Percentiles rank a stretch among this genome's conserved stretches.
Conservation (phyloP, 2,329 filamentous ascomycete genomes). For the Penicillium paneum region DNA sequence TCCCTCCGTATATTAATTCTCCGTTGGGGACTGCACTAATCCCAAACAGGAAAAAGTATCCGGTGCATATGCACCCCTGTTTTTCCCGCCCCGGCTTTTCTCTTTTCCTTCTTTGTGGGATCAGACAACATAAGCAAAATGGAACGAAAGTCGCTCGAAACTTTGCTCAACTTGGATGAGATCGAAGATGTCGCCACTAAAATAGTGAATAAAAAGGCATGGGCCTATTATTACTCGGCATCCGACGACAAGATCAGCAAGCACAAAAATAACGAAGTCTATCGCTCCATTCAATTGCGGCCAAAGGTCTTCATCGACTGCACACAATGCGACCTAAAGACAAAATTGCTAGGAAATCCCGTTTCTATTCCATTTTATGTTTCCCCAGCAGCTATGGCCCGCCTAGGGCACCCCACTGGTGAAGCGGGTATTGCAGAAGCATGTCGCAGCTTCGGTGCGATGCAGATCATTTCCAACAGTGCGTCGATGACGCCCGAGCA, state of each 20-base stretch:
- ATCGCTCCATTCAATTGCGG: conserved; percentile 67
- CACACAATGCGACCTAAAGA: conserved; percentile 68
- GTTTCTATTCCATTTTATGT: conserved; percentile 76
- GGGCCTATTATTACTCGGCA: conserved; percentile 91
- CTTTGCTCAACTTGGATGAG: conserved; percentile 79
- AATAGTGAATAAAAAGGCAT: conserved; percentile 74
- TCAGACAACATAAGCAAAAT: not conserved
- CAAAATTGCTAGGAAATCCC: conserved; percentile 65
- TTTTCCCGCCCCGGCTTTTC: not conserved
- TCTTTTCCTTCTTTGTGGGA: not conserved
- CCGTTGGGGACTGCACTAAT: not conserved
- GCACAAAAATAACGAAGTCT: conserved; percentile 12
- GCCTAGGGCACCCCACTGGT: conserved; percentile 75
- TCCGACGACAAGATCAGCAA: conserved; percentile 67
- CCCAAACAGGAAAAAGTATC: not conserved
- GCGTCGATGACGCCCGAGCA: conserved; percentile 86
- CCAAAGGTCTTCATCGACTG: conserved; percentile 85
- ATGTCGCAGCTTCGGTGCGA: conserved; percentile 66
- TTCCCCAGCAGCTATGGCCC: conserved; percentile 81
- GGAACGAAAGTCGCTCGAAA: conserved; percentile 47
- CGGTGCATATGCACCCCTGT: not conserved
- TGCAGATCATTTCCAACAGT: conserved; percentile 84
- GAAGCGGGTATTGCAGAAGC: conserved; percentile 80
- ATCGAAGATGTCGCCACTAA: conserved; percentile 75
- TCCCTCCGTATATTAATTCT: not conserved